Percentiles rank a stretch among this genome's conserved stretches.
Conservation (phyloP, 768 basidiomycete genomes). For the Mycena polygramma region DNA sequence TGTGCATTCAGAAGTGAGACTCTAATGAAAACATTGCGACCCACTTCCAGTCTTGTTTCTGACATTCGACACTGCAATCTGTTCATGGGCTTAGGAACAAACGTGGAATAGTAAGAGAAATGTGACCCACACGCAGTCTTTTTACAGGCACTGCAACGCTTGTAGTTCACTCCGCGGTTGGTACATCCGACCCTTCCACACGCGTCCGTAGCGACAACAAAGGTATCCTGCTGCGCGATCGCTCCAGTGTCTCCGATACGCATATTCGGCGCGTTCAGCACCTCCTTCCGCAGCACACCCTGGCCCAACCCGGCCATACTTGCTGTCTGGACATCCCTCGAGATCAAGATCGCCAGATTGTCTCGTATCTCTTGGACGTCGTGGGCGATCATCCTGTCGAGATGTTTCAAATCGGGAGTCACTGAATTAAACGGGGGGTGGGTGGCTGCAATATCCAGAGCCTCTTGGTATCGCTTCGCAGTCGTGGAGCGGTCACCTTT, state of each 20-base stretch:
- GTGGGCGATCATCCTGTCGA: slow-evolving; percentile 40
- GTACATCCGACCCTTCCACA: slow-evolving; percentile 43
- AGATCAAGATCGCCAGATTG: slow-evolving; percentile 43
- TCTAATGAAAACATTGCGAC: slow-evolving; percentile 34
- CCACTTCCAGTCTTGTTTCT: slow-evolving; percentile 45
- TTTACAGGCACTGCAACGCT: slow-evolving; percentile 45
- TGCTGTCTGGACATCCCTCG: slow-evolving; percentile 42
- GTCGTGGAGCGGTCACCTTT: slow-evolving; percentile 47
- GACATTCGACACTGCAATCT: slow-evolving; percentile 46
- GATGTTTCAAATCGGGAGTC: slow-evolving; percentile 34
- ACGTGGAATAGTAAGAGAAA: neutral
- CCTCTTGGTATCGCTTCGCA: slow-evolving; percentile 49
- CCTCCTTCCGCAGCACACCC: slow-evolving; percentile 40
- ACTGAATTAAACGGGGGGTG: slow-evolving; percentile 38
- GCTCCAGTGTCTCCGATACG: slow-evolving; percentile 40
- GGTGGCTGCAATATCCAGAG: slow-evolving; percentile 45
- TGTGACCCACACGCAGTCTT: slow-evolving; percentile 43
- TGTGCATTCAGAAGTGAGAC: neutral
- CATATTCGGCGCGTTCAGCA: slow-evolving; percentile 37
- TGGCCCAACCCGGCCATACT: slow-evolving; percentile 19
- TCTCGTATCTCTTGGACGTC: slow-evolving; percentile 41
- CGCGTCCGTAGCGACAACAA: slow-evolving; percentile 46
- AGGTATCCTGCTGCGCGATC: slow-evolving; percentile 31
- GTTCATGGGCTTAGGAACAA: neutral
- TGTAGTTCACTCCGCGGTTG: slow-evolving; percentile 44